Conservation (phyloP, 345 rosid species). For the Aquilaria sinensis region DNA sequence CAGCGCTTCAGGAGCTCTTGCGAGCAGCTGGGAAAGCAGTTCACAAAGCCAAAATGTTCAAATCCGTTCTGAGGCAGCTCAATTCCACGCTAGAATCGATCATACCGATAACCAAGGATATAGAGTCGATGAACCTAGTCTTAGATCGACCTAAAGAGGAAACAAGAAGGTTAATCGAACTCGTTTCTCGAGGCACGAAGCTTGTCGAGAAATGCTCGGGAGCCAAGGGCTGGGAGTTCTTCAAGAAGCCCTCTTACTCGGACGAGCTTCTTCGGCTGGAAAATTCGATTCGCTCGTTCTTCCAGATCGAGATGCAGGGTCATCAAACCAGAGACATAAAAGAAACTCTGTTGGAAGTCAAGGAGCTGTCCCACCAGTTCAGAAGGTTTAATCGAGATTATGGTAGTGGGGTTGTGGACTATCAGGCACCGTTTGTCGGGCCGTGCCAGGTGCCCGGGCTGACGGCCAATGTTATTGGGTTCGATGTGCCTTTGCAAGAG, state of each 20-base stretch:
- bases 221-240: not conserved
- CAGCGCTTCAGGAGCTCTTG: conserved; percentile 17
- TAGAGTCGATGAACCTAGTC: conserved; percentile 7
- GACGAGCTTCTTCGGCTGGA: conserved; percentile 20
- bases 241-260: not conserved
- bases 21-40: conserved; percentile 2
- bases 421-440: not conserved
- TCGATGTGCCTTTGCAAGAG: conserved; percentile 31
- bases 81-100: conserved; percentile 10
- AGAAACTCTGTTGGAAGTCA: not conserved
- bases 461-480: conserved; percentile 25
- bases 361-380: not conserved
- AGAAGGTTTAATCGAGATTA: not conserved
- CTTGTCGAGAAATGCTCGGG: conserved; percentile 12
- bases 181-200: conserved; percentile 8
- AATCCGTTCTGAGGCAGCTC: conserved; percentile 13
- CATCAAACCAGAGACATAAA: conserved; percentile 17
- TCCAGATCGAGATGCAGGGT: conserved; percentile 13
- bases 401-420: not conserved
- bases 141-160: conserved; percentile 14
- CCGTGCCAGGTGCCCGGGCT: conserved; percentile 27
- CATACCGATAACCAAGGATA: conserved; percentile 2
- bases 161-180: not conserved
- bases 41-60: conserved; percentile 10
- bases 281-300: conserved; percentile 7